Base-by-base conservation (phyloP, 495 filamentous ascomycete species). In the Aspergillus taichungensis region DNA sequence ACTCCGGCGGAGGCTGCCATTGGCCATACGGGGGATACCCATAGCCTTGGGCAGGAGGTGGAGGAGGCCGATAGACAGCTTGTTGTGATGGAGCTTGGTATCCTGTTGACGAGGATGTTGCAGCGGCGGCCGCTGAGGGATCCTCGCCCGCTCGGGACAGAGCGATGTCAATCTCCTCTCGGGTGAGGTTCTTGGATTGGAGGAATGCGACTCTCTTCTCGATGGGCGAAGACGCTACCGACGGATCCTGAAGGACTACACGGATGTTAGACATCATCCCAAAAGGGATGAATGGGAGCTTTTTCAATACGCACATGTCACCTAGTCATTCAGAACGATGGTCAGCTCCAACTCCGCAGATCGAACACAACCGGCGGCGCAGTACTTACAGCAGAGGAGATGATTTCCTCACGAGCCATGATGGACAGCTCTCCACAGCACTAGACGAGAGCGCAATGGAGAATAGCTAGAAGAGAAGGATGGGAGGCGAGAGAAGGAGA, bases 121-220 rank as follows among this genome's bases (percentile, higher is more conserved):
- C 47, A 30, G 60, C 57, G 27, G 72, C 51, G 37, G 64, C 54
- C 36, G 72, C 57, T n/a, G 75, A n/a, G n/a, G n/a, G 56, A 46
- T 76, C 70, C 46, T 83, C 75, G 29, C 80, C 78, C 33, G 77
- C 79, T 49, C 91, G 78, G 34, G 85, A 79, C 43, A 99, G 77
- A 13, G 92, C 85, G 31, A 79, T 67, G 57, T 88, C 87, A 46
- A 99, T 82, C 65, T 99, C 92, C 64, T 97, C 89, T 64, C 88
- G 86, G 3, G 91, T 96, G 11, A 99, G 76, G 59, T 97, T 96
- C 66, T 99, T 99, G 0, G 91, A 94, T 61, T 91, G 85, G 13
- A 99, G 76, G 53, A 99, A 99, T 10, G 88, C 84, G 43, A 96
- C 73, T 45, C 87, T 78, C 66, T 94, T 95, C 52, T 97, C 94